Conservation (phyloP, 176 grass and related monocot species). For the Oryza meyeriana region DNA sequence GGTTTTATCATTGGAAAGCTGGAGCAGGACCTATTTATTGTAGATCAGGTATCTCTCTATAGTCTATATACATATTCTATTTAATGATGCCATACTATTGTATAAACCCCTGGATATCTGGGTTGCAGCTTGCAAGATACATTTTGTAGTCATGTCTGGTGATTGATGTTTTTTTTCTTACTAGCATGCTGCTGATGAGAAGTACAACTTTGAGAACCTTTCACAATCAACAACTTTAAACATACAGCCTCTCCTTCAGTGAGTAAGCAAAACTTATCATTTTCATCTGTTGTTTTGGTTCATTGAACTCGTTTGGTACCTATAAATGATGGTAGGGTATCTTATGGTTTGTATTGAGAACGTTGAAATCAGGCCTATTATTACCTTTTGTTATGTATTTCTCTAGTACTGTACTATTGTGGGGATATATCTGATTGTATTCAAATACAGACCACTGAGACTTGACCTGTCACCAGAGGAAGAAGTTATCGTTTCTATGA, state of each 20-base stretch:
- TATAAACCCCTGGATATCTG: conserved; percentile 23
- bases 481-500: conserved; percentile 85
- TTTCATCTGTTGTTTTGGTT: conserved; percentile 28
- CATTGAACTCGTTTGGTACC: not conserved
- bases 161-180: conserved; percentile 36
- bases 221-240: conserved; percentile 93
- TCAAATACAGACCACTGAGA: conserved; percentile 60
- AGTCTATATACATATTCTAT: conserved; percentile 13
- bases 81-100: not conserved
- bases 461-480: conserved; percentile 97
- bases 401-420: not conserved
- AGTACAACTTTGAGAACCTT: conserved; percentile 91
- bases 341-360: not conserved
- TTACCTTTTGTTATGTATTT: conserved; percentile 8
- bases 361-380: not conserved
- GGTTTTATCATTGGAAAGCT: conserved; percentile 98
- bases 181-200: conserved; percentile 99
- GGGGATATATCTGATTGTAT: conserved; percentile 32
- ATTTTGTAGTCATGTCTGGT: not conserved
- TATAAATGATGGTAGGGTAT: not conserved
- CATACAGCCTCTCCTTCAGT: conserved; percentile 90
- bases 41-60: conserved; percentile 74
- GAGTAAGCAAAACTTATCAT: conserved; percentile 47
- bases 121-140: conserved; percentile 36
- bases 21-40: conserved; percentile 85